phyloP scores from a whole-genome alignment of 768 basidiomycete genomes.

The Clitopilus passeckerianus region DNA sequence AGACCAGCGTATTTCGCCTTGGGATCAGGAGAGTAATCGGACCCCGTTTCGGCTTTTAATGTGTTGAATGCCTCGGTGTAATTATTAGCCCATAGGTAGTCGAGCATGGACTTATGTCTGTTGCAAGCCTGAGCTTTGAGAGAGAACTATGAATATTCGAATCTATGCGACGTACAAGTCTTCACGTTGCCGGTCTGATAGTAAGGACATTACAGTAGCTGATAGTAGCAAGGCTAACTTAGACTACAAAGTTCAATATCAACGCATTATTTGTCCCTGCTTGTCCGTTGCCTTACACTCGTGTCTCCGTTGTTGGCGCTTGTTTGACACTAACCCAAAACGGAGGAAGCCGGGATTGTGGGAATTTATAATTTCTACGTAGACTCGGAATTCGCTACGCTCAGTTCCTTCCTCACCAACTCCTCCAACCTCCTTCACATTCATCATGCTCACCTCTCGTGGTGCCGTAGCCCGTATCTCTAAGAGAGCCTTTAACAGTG shows the following conservation, averaged over 20 bases:
- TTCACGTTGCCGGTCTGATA: conserved; percentile 27
- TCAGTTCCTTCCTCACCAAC: conserved; percentile 19
- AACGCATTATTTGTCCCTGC: not conserved
- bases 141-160: not conserved
- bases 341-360: conserved; percentile 47
- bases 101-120: conserved; percentile 79
- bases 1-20: conserved; percentile 84
- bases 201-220: conserved; percentile 19
- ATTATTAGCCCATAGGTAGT: conserved; percentile 67
- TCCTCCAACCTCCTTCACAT: conserved; percentile 13
- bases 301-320: not conserved
- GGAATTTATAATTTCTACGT: conserved; percentile 42
- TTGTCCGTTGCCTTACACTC: not conserved
- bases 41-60: conserved; percentile 45
- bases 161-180: conserved; percentile 18
- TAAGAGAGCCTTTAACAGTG: conserved; percentile 73
- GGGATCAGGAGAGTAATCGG: conserved; percentile 75
- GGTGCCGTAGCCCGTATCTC: conserved; percentile 85
- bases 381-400: conserved; percentile 25
- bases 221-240: not conserved
- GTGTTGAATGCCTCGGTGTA: conserved; percentile 60
- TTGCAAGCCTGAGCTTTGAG: conserved; percentile 7
- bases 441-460: conserved; percentile 78
- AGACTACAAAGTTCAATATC: not conserved
- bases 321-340: not conserved